These are phyloP conservation scores for Pulveroboletus sp. DNA, from an alignment of 768 basidiomycete species.

Conservation along the genomic window DNA sequence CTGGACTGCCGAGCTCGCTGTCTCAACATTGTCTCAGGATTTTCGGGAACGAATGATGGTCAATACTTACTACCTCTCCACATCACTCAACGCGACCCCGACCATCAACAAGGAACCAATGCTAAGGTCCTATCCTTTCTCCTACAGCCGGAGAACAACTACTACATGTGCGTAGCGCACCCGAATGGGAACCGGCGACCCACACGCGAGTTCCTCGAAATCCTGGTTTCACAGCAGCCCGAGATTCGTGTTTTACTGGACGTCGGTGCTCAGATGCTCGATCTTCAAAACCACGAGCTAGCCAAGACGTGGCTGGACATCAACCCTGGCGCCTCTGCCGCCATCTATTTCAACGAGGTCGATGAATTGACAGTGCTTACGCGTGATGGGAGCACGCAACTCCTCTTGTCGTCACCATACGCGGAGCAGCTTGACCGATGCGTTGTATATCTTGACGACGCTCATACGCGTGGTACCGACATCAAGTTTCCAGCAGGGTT, in stretches of 20 bases:
- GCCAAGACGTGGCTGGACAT: slow-evolving; percentile 38
- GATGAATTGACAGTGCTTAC: slow-evolving; percentile 27
- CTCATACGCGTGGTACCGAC: slow-evolving; percentile 18
- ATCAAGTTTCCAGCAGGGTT: slow-evolving; percentile 12
- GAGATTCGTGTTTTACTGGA: slow-evolving; percentile 45
- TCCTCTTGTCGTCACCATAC: slow-evolving; percentile 33
- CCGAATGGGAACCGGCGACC: slow-evolving; percentile 1
- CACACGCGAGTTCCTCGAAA: slow-evolving; percentile 24
- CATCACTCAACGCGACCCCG: slow-evolving; percentile 22
- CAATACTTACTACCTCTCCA: slow-evolving; percentile 34
- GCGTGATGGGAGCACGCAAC: slow-evolving; percentile 35
- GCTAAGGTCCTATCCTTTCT: slow-evolving; percentile 15
- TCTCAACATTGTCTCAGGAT: slow-evolving; percentile 21
- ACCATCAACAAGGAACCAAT: slow-evolving; percentile 14
- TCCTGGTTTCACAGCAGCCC: slow-evolving; percentile 30
- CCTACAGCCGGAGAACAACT: slow-evolving; percentile 20
- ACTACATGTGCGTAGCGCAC: slow-evolving; percentile 7
- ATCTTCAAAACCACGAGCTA: slow-evolving; percentile 40
- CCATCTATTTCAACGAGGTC: slow-evolving; percentile 20
- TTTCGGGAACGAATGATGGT: slow-evolving; percentile 37
- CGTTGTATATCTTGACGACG: slow-evolving; percentile 14
- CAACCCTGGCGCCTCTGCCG: slow-evolving; percentile 12
- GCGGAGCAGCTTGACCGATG: slow-evolving; percentile 2
- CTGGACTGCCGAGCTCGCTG: slow-evolving; percentile 6
- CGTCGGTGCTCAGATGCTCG: slow-evolving; percentile 54